These are phyloP conservation scores for Cerioporus squamosus DNA, from an alignment of 1,284 basidiomycete genomes.

Conservation along the genomic window DNA sequence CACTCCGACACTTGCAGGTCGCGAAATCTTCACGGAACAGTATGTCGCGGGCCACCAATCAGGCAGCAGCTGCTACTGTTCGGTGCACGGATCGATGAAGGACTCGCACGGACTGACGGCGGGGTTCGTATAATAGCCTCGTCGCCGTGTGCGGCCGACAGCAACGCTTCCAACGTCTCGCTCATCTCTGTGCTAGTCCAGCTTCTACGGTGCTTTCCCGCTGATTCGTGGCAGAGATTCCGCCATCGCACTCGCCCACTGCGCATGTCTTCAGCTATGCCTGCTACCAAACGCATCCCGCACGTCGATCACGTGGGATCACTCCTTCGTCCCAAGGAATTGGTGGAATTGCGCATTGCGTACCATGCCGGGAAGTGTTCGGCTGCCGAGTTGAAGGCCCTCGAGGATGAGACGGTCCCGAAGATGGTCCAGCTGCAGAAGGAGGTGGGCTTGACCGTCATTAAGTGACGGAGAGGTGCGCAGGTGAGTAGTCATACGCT, in stretches of 20 bases:
- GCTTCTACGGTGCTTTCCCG: too few species aligned
- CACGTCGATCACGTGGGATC: constrained; percentile 49
- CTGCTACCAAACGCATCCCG: constrained; percentile 33
- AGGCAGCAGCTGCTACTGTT: too few species aligned
- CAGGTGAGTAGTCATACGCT: constrained; percentile 22
- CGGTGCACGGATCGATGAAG: not conserved
- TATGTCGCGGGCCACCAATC: too few species aligned
- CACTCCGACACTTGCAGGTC: not conserved
- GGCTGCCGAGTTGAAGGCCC: constrained; percentile 43
- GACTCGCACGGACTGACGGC: not conserved
- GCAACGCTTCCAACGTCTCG: too few species aligned
- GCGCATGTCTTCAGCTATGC: not conserved
- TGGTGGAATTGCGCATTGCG: constrained; percentile 43
- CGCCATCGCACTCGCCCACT: not conserved
- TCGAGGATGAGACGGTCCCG: constrained; percentile 36
- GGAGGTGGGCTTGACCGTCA: constrained; percentile 42
- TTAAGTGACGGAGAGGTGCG: constrained; percentile 56
- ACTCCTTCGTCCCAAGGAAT: constrained; percentile 46
- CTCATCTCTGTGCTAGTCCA: too few species aligned
- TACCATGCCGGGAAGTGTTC: constrained; percentile 39
- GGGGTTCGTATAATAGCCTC: too few species aligned
- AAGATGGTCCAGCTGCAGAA: constrained; percentile 46
- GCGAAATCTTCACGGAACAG: too few species aligned
- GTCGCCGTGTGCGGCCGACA: too few species aligned
- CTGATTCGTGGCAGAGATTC: too few species aligned